Evolutionary conservation across 169 alveolate genomes (phyloP).

Genomic region (Plasmodium gonderi): DNA sequence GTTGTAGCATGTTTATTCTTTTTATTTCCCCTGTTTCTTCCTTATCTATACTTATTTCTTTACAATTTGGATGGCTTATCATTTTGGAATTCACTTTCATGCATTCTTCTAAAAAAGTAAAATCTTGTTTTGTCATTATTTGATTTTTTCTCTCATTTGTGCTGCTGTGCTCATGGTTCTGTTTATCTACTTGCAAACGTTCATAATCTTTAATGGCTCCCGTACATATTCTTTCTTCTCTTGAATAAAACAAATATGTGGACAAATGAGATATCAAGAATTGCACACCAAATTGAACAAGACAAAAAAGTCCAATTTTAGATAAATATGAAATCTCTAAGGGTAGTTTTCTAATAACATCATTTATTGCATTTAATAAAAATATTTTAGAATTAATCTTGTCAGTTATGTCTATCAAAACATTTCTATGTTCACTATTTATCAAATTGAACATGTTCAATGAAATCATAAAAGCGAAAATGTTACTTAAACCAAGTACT

Average conservation of each 20-base stretch:
- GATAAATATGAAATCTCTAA: background rate
- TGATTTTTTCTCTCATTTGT: background rate
- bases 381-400: constrained; percentile 30
- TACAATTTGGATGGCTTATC: background rate
- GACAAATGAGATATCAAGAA: background rate
- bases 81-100: too few species aligned
- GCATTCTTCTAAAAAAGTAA: background rate
- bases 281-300: constrained; percentile 24
- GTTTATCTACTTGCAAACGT: background rate
- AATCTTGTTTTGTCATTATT: background rate
- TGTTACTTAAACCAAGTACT: constrained; percentile 11
- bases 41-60: background rate
- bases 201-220: background rate
- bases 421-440: constrained; percentile 14
- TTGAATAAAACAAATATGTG: constrained; percentile 11
- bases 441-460: constrained; percentile 17
- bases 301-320: constrained; percentile 16
- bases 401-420: constrained; percentile 24
- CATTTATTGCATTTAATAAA: constrained; percentile 58
- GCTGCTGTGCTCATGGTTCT: background rate
- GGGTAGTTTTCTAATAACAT: constrained; percentile 11
- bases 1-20: constrained; percentile 14
- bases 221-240: background rate
- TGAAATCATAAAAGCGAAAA: constrained; percentile 30
- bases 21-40: background rate